A percentile compares a stretch with the other conserved stretches of the same genome.
phyloP scores from a whole-genome alignment of 768 basidiomycete species.

The Russula brevipes region DNA sequence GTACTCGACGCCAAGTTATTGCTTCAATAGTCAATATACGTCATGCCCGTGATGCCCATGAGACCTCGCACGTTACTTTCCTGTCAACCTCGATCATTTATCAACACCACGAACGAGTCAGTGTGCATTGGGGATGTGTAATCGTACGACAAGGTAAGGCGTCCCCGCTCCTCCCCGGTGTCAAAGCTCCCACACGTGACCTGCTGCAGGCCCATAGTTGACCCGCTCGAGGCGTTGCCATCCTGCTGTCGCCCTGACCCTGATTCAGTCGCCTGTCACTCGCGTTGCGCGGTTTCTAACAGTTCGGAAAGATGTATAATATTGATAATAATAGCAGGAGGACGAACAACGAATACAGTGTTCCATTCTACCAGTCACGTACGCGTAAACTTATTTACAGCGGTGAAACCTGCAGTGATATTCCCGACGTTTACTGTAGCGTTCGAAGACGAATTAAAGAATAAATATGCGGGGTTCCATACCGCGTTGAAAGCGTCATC shows the following conservation, averaged over 20 bases:
- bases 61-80: neutral
- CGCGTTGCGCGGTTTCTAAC: too few species aligned
- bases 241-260: too few species aligned
- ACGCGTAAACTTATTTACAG: constrained; percentile 26
- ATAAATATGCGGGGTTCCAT: constrained; percentile 43
- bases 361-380: neutral
- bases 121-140: too few species aligned
- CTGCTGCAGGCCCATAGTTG: too few species aligned
- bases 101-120: too few species aligned
- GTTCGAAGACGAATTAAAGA: constrained; percentile 28
- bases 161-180: too few species aligned
- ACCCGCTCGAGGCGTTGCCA: too few species aligned
- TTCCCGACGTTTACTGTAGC: constrained; percentile 36
- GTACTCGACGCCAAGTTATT: too few species aligned
- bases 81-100: too few species aligned
- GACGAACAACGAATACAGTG: constrained; percentile 5
- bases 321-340: constrained; percentile 17
- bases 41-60: neutral
- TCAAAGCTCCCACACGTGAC: too few species aligned
- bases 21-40: neutral
- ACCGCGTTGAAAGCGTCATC: constrained; percentile 44
- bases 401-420: constrained; percentile 42
- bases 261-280: too few species aligned
- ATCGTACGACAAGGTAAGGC: too few species aligned
- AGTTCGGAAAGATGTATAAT: constrained; percentile 6